These are phyloP conservation scores for Chrysophaeum taylorii DNA, from an alignment of 352 stramenopile genomes.

Conservation along the genomic window DNA sequence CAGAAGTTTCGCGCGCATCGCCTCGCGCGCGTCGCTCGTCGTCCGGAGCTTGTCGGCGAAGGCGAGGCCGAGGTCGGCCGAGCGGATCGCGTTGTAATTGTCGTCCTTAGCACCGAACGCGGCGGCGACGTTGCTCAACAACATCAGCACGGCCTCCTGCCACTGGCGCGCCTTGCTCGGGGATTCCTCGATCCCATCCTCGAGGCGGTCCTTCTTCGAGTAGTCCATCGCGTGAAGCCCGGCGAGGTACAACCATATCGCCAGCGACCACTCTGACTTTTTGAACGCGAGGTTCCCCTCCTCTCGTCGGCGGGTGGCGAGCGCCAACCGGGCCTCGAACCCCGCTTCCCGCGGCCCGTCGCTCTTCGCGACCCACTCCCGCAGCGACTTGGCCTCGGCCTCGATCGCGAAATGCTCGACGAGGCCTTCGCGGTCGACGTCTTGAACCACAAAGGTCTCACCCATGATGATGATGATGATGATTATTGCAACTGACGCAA, in stretches of 20 bases:
- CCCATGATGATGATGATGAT: too few species aligned
- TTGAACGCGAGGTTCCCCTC: not conserved
- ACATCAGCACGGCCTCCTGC: not conserved
- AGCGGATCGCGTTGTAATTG: slow-evolving; percentile 3
- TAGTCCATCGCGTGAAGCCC: not conserved
- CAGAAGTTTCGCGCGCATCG: not conserved
- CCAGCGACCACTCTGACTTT: not conserved
- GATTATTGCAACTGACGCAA: too few species aligned
- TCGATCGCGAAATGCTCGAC: not conserved
- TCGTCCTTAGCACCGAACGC: slow-evolving; percentile 1
- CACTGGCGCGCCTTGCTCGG: not conserved
- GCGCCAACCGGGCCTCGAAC: not conserved
- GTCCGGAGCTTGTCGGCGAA: not conserved
- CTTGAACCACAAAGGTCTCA: not conserved
- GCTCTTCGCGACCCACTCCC: not conserved
- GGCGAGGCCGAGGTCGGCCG: not conserved
- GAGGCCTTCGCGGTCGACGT: not conserved
- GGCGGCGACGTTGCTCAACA: not conserved
- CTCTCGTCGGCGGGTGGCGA: not conserved
- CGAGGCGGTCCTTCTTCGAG: not conserved
- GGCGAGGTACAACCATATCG: slow-evolving; percentile 3
- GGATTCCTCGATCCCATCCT: not conserved
- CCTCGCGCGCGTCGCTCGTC: not conserved
- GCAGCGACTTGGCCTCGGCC: not conserved
- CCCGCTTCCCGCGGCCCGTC: not conserved